phyloP scores from a whole-genome alignment of 306 rosid genomes.

The Lagenaria siceraria region DNA sequence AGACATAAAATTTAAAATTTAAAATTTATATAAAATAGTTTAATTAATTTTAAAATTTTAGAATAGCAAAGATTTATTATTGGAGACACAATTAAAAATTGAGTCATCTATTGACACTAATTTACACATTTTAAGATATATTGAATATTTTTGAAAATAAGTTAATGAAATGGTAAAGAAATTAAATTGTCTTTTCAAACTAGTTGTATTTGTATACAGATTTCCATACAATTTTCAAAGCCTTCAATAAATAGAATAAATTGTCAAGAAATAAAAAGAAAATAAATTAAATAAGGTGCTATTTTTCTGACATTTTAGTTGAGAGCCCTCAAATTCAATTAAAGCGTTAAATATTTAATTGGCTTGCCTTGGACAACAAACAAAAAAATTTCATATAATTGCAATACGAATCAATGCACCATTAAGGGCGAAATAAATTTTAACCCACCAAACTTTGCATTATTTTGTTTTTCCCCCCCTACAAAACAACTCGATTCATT shows the following conservation, averaged over 20 bases:
- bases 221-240: neutral
- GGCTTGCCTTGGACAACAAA: neutral
- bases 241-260: neutral
- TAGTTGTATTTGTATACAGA: neutral
- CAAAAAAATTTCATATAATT: neutral
- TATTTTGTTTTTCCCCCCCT: neutral
- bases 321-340: constrained; percentile 1
- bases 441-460: constrained; percentile 5
- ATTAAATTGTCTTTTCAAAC: neutral
- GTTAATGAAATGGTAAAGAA: no score
- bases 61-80: no score
- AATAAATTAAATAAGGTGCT: neutral
- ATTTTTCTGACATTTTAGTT: constrained; percentile 5
- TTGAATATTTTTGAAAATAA: no score
- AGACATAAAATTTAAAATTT: no score
- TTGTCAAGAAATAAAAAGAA: neutral
- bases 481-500: neutral
- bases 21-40: no score
- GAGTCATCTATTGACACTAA: no score
- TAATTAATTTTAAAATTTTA: no score
- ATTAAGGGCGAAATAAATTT: neutral
- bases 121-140: no score
- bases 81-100: no score
- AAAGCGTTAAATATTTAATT: neutral
- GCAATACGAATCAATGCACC: neutral